Conservation (phyloP, 2,329 filamentous ascomycete genomes). For the Colletotrichum cordylinicola region DNA sequence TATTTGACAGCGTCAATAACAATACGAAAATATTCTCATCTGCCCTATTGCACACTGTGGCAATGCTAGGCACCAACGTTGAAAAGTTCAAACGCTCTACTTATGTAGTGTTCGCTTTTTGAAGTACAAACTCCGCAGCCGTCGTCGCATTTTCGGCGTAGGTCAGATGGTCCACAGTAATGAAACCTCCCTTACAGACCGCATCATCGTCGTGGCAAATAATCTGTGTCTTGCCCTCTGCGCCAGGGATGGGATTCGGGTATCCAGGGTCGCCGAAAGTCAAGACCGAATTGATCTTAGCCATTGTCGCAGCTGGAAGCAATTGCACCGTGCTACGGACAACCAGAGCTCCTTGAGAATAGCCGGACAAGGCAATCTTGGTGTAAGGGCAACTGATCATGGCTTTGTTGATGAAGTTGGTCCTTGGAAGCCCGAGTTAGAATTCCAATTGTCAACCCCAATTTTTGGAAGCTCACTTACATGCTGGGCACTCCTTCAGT, state of each 20-base stretch:
- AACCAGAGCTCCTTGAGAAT: slow-evolving; percentile 33
- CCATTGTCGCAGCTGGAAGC: slow-evolving; percentile 26
- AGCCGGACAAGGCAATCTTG: slow-evolving; percentile 29
- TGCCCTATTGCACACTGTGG: not conserved
- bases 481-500: slow-evolving; percentile 25
- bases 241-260: slow-evolving; percentile 24
- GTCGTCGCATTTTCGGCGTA: slow-evolving; percentile 28
- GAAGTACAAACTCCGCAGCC: slow-evolving; percentile 28
- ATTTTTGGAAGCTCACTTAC: slow-evolving; percentile 17
- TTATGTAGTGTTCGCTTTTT: not conserved
- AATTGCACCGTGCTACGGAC: slow-evolving; percentile 29
- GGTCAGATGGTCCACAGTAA: slow-evolving; percentile 32
- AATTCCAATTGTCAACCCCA: accelerated
- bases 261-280: slow-evolving; percentile 33
- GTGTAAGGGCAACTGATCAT: slow-evolving; percentile 28
- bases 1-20: no score
- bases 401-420: slow-evolving; percentile 33
- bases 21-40: not conserved
- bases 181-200: slow-evolving; percentile 31
- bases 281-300: slow-evolving; percentile 30
- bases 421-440: slow-evolving; percentile 29
- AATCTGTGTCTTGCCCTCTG: slow-evolving; percentile 22
- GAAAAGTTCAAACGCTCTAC: not conserved
- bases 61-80: not conserved
- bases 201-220: slow-evolving; percentile 30